Base-by-base conservation (phyloP, 257 asterid genomes). In the Galeopsis tetrahit region DNA sequence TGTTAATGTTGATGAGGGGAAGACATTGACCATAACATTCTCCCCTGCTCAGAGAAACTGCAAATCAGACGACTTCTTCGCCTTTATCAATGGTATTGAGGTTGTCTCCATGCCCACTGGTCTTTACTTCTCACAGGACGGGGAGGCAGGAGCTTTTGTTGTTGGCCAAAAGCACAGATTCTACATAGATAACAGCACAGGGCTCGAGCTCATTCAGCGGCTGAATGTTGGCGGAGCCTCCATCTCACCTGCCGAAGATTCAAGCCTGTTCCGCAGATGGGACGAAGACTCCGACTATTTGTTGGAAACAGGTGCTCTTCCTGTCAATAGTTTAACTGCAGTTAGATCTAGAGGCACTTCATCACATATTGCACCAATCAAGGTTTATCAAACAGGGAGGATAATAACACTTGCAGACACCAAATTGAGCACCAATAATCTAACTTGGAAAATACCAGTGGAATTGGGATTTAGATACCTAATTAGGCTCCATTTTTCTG, bases 401-500 rank as follows among this genome's bases (percentile, higher is more conserved):
- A 36, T 72, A 60, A 57, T 79, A 49, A 49, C 9, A 53, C 63
- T 63, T 35, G 70, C 63, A n/a, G 74, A 77, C 39, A 39, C 67
- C 59, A 63, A 72, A 53, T 42, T 35, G 46, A 48, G 63, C 42
- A 46, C 51, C 3, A 53, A 60, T 63, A 68, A 75, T 52, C 85
- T 81, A 14, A 77, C 84, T 11, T 89, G 93, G 96, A 73, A 59
- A 72, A 83, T 85, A 70, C 82, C 85, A 38, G 87, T 87, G 71
- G 82, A 85, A 38, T 70, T 84, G 75, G 96, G 89, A 61, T 89
- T 87, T 63, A 74, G 93, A 64, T 85, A 89, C 78, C 73, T 87
- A 82, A 75, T 84, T 10, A 84, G 96, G 71, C 90, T 89, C 68
- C 93, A 89, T 74, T 87, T 78, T 61, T 79, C 81, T 4, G 84